Conservation (phyloP, 2,329 filamentous ascomycete genomes). For the Paecilomyces fulvus region DNA sequence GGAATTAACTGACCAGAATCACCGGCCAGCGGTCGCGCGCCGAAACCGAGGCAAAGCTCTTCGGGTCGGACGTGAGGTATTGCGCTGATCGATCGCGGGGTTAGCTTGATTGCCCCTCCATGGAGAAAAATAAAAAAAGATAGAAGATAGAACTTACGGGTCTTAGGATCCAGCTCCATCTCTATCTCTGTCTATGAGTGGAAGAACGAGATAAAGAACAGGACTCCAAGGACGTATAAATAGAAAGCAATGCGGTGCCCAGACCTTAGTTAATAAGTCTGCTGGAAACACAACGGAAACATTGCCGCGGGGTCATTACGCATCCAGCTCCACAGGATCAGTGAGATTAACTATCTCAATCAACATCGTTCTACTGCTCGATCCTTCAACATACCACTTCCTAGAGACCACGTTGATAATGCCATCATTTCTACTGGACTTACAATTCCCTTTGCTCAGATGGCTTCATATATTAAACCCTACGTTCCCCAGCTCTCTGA, state of each 20-base stretch:
- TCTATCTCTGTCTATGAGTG: conserved; percentile 6
- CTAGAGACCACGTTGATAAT: background rate
- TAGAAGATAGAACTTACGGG: conserved; percentile 45
- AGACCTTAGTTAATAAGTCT: background rate
- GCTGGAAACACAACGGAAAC: background rate
- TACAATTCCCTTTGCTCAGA: background rate
- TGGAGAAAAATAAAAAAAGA: background rate
- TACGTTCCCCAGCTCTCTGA: background rate
- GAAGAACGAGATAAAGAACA: background rate
- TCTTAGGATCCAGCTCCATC: conserved; percentile 71
- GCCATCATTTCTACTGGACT: background rate
- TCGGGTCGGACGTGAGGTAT: conserved; percentile 71
- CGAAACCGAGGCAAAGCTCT: conserved; percentile 79
- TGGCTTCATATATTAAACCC: background rate
- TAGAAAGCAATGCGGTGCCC: background rate
- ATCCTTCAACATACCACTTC: background rate
- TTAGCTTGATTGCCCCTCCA: conserved; percentile 8
- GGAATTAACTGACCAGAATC: conserved; percentile 60
- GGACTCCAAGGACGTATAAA: background rate
- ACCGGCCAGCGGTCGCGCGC: conserved; percentile 86
- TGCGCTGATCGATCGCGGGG: conserved; percentile 46
- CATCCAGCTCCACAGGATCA: background rate
- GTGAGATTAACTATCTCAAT: background rate
- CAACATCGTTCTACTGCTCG: background rate
- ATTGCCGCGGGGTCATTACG: background rate